Percentiles rank a stretch among this genome's conserved stretches.
Evolutionary conservation across 2,329 filamentous ascomycete species (phyloP).

Genomic region (Microdochium trichocladiopsis): DNA sequence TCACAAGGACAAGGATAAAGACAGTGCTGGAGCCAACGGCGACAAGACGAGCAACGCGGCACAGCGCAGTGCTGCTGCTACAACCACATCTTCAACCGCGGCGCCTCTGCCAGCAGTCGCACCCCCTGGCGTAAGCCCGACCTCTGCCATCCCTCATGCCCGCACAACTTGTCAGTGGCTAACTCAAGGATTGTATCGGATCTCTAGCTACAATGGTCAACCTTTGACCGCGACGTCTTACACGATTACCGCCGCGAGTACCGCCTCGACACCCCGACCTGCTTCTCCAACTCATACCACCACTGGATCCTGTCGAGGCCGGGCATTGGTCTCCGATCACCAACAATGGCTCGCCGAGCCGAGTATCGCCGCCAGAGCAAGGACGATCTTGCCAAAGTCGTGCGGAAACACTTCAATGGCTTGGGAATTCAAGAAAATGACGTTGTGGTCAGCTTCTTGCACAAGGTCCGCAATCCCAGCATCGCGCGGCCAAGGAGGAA

Average conservation of each 20-base stretch:
- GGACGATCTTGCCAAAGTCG: conserved; percentile 62
- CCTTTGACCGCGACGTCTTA: conserved; percentile 60
- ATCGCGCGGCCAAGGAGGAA: conserved; percentile 24
- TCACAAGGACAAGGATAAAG: conserved; percentile 21
- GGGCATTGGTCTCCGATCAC: conserved; percentile 62
- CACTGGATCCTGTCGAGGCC: conserved; percentile 54
- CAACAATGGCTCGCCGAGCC: conserved; percentile 65
- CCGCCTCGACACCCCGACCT: conserved; percentile 61
- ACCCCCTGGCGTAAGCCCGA: conserved; percentile 11
- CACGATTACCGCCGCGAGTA: conserved; percentile 72
- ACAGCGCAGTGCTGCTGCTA: neutral
- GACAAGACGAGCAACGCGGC: neutral
- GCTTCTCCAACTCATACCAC: conserved; percentile 59
- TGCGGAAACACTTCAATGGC: conserved; percentile 79
- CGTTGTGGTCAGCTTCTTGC: conserved; percentile 72
- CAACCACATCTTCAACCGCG: conserved; percentile 4
- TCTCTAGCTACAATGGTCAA: conserved; percentile 55
- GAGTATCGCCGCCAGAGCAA: conserved; percentile 61
- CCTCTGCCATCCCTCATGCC: no score
- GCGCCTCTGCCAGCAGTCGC: conserved; percentile 7
- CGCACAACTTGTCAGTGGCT: no score
- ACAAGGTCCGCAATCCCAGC: conserved; percentile 58
- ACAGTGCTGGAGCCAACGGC: conserved; percentile 28
- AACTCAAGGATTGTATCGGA: no score
- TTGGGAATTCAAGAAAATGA: conserved; percentile 75